Evolutionary conservation across 164 flowering plant genomes (phyloP).

Genomic region (Vitis riparia): DNA sequence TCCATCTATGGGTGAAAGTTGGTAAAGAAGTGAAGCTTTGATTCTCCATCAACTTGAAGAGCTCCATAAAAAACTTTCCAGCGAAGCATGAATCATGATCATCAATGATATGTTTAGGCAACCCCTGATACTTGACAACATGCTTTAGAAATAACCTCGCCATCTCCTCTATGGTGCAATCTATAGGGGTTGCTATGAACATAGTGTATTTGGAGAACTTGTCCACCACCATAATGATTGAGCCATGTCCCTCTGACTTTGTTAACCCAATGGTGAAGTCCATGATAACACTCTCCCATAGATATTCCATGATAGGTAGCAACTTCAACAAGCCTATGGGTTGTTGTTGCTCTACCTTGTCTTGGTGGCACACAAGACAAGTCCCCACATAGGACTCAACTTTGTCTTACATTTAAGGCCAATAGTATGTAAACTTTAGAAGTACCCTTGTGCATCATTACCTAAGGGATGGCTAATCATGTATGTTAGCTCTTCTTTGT

Average conservation of each 20-base stretch:
- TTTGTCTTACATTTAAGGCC: constrained; percentile 4
- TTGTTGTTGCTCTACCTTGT: constrained; percentile 7
- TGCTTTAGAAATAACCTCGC: not conserved
- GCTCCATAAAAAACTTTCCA: not conserved
- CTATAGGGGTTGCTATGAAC: not conserved
- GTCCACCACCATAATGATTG: constrained; percentile 1
- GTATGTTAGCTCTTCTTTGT: not conserved
- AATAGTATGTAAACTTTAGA: not conserved
- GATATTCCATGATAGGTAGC: too few relatives aligned
- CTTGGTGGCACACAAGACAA: constrained; percentile 16
- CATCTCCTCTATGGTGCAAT: not conserved
- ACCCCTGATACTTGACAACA: constrained; percentile 6
- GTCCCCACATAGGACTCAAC: constrained; percentile 11
- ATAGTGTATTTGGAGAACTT: constrained; percentile 8
- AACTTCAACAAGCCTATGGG: too few relatives aligned
- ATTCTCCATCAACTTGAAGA: not conserved
- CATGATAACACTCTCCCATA: too few relatives aligned
- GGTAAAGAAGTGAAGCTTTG: not conserved
- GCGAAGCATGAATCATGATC: not conserved
- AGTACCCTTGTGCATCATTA: not conserved
- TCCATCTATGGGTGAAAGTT: not conserved
- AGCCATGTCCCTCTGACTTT: too few relatives aligned
- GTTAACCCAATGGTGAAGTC: too few relatives aligned
- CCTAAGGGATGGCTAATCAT: not conserved
- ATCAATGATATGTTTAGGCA: not conserved